Evolutionary conservation across 495 filamentous ascomycete species (phyloP).

Genomic region (Penicillium nucicola): DNA sequence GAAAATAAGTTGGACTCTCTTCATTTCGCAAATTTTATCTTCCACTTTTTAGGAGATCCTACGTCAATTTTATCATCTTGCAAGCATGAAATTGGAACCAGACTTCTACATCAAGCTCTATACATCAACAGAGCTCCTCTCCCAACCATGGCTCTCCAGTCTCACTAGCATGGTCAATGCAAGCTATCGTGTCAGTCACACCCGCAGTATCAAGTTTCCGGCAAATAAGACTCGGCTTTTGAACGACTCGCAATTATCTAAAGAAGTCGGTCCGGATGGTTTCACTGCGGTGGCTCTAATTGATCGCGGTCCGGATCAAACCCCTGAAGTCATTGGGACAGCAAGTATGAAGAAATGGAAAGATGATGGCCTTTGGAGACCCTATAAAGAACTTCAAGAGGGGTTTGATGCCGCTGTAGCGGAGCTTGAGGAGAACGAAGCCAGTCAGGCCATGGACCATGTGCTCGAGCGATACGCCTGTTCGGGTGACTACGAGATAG

Average conservation of each 20-base stretch:
- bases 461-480: neutral
- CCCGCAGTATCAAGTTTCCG: constrained; percentile 3
- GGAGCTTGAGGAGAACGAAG: neutral
- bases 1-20: neutral
- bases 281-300: constrained; percentile 12
- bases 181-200: constrained; percentile 12
- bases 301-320: neutral
- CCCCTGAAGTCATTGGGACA: constrained; percentile 8
- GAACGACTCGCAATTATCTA: constrained; percentile 3
- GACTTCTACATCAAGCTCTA: constrained; percentile 5
- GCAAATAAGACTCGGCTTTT: constrained; percentile 2
- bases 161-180: constrained; percentile 13
- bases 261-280: constrained; percentile 3
- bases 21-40: neutral
- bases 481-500: constrained; percentile 10
- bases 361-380: constrained; percentile 13
- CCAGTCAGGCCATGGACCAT: neutral
- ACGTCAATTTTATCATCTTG: too few relatives aligned
- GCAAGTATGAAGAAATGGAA: constrained; percentile 17
- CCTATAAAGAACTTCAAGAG: neutral
- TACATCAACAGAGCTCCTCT: constrained; percentile 8
- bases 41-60: too few relatives aligned
- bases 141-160: constrained; percentile 8
- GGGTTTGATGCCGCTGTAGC: neutral
- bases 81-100: constrained; percentile 1